Evolutionary conservation across 768 basidiomycete species (phyloP).

Genomic region (Lactarius psammicola): DNA sequence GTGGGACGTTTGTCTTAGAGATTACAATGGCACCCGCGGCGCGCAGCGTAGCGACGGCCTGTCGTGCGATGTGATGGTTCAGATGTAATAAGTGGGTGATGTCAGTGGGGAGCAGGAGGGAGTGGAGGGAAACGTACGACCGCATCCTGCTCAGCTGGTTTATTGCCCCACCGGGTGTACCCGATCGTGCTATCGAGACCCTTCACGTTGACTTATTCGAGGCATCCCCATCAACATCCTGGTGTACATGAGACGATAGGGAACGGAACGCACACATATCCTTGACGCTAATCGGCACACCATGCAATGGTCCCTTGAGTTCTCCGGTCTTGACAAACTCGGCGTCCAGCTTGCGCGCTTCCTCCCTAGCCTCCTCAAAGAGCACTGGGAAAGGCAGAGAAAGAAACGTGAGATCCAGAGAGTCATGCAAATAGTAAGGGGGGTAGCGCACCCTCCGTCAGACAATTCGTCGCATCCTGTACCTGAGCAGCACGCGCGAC

Average conservation of each 20-base stretch:
- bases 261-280: conserved; percentile 57
- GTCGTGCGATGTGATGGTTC: not conserved
- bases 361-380: conserved; percentile 61
- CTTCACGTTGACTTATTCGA: conserved; percentile 50
- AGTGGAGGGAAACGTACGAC: conserved; percentile 44
- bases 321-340: conserved; percentile 57
- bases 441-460: conserved; percentile 66
- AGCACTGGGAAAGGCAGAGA: conserved; percentile 64
- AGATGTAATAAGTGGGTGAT: not conserved
- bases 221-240: not conserved
- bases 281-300: conserved; percentile 78
- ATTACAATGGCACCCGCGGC: conserved; percentile 79
- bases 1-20: conserved; percentile 91
- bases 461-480: conserved; percentile 66
- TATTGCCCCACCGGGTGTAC: conserved; percentile 67
- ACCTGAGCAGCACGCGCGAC: conserved; percentile 50
- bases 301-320: conserved; percentile 71
- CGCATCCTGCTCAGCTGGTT: conserved; percentile 58
- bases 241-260: too few species aligned
- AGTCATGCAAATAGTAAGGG: not conserved
- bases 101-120: too few species aligned
- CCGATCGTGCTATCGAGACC: conserved; percentile 71
- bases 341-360: conserved; percentile 62
- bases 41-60: conserved; percentile 58
- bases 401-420: not conserved